A percentile compares a stretch with the other conserved stretches of the same genome.
Conservation (phyloP, 257 asterid genomes). For the Solanum commersonii region DNA sequence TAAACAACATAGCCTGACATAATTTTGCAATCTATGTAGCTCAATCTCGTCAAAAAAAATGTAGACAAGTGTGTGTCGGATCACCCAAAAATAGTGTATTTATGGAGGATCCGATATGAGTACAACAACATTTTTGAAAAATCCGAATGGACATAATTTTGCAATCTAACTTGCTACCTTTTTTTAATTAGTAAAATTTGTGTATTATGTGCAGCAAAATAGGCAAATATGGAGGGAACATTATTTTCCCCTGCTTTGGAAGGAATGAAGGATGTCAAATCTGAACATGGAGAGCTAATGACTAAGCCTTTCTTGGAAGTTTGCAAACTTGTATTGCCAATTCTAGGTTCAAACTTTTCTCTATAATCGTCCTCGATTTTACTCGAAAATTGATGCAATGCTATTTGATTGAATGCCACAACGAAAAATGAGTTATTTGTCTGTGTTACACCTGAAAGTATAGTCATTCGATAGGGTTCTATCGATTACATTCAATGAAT, state of each 20-base stretch:
- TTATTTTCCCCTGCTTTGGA: constrained; percentile 54
- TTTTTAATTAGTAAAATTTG: neutral
- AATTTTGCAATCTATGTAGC: neutral
- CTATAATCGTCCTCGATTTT: neutral
- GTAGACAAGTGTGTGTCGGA: neutral
- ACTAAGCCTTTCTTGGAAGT: constrained; percentile 72
- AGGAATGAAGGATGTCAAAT: constrained; percentile 56
- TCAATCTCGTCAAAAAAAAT: neutral
- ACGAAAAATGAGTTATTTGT: neutral
- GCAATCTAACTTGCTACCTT: neutral
- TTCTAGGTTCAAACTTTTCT: constrained; percentile 39
- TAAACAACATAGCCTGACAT: too few relatives aligned
- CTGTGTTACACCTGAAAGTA: neutral
- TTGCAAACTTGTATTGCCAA: constrained; percentile 72
- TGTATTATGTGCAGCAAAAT: neutral
- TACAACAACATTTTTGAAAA: neutral
- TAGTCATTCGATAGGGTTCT: neutral
- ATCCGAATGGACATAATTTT: neutral
- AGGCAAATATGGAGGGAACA: constrained; percentile 41
- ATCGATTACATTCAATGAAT: neutral
- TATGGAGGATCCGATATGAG: neutral
- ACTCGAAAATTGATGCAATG: neutral
- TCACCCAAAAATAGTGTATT: neutral
- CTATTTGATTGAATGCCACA: neutral
- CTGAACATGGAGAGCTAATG: constrained; percentile 60